A percentile compares a stretch with the other conserved stretches of the same genome.
These are phyloP conservation scores for Kwoniella bestiolae DNA, from an alignment of 768 basidiomycete genomes.

Conservation along the genomic window DNA sequence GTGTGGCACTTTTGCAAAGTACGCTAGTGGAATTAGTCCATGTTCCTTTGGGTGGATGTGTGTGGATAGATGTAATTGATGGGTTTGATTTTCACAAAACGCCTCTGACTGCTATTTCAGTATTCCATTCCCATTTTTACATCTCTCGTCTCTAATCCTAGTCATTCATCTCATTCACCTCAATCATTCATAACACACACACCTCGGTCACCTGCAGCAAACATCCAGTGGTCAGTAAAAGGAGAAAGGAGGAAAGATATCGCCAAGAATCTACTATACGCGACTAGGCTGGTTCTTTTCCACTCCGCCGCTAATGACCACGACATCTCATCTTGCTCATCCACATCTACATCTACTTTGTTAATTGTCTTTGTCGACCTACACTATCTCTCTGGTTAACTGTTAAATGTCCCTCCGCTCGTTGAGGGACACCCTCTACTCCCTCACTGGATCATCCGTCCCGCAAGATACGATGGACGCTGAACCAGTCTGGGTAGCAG, in stretches of 20 bases:
- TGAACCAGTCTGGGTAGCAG: slow-evolving; percentile 17
- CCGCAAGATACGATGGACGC: slow-evolving; percentile 7
- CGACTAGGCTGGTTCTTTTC: not conserved
- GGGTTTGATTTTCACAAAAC: no score
- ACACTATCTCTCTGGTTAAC: not conserved
- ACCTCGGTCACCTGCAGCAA: not conserved
- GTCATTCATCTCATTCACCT: not conserved
- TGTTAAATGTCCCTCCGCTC: slow-evolving; percentile 26
- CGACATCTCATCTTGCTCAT: not conserved
- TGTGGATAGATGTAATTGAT: no score
- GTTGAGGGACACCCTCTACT: slow-evolving; percentile 30
- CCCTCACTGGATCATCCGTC: slow-evolving; percentile 13
- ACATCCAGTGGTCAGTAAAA: no score
- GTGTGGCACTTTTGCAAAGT: slow-evolving; percentile 1
- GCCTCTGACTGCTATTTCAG: no score
- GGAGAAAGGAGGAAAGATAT: no score
- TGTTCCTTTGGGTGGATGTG: slow-evolving; percentile 11
- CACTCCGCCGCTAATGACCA: slow-evolving; percentile 12
- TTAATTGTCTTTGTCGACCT: not conserved
- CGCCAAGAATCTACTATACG: not conserved
- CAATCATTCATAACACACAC: not conserved
- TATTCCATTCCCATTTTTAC: not conserved
- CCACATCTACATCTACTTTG: not conserved
- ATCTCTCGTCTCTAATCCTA: not conserved
- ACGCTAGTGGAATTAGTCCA: slow-evolving; percentile 4